Evolutionary conservation across 331 rosid species (phyloP).

Genomic region (Rhamnella rubrinervis): DNA sequence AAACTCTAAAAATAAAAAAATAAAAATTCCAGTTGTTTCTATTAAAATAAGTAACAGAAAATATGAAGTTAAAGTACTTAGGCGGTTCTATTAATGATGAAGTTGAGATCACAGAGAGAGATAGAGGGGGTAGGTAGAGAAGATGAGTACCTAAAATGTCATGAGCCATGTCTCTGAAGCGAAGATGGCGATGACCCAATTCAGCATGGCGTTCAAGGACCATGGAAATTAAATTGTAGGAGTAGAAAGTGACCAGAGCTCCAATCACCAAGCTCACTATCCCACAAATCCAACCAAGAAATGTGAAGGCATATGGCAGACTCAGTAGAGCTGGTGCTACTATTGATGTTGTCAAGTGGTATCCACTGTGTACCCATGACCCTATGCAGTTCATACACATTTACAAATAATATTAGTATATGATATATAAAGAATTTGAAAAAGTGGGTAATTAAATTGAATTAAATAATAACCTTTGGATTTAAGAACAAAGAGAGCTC

Average conservation of each 20-base stretch:
- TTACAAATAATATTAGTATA: background rate
- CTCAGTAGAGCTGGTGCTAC: constrained; percentile 77
- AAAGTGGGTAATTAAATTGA: background rate
- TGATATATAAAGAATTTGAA: background rate
- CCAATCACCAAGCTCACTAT: constrained; percentile 48
- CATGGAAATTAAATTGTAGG: constrained; percentile 59
- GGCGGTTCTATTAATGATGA: background rate
- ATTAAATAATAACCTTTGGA: constrained; percentile 25
- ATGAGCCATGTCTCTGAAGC: constrained; percentile 75
- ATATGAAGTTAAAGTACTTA: too few relatives aligned
- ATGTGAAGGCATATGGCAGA: constrained; percentile 67
- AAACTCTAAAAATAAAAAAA: too few relatives aligned
- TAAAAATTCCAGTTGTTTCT: too few relatives aligned
- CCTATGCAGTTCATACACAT: constrained; percentile 33
- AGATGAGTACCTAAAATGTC: constrained; percentile 52
- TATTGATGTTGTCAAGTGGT: constrained; percentile 73
- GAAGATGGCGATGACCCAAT: constrained; percentile 63
- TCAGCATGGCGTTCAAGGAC: constrained; percentile 77
- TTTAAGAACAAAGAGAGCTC: constrained; percentile 50
- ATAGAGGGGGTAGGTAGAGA: background rate
- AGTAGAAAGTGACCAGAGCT: constrained; percentile 64
- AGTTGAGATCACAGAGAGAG: background rate
- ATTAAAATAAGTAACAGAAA: too few relatives aligned
- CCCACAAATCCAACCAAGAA: constrained; percentile 83
- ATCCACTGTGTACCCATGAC: constrained; percentile 83